Conservation (phyloP, 768 basidiomycete species). For the Strobilomyces echinocephalus region DNA sequence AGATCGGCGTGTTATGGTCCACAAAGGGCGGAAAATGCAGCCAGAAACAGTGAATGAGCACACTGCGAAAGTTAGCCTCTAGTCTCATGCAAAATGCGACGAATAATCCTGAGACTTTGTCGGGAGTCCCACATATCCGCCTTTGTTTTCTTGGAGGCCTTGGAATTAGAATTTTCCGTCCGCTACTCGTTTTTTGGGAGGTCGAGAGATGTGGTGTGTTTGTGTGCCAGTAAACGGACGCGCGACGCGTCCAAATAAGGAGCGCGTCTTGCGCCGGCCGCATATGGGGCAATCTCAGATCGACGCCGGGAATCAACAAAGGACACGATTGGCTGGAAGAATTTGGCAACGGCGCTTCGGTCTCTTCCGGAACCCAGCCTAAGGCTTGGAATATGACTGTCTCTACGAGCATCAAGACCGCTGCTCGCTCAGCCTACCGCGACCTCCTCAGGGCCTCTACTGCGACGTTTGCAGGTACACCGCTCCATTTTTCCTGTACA, state of each 20-base stretch:
- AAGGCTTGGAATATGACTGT: slow-evolving; percentile 43
- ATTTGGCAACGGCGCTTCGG: not conserved
- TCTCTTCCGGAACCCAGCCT: not conserved
- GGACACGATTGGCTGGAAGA: slow-evolving; percentile 12
- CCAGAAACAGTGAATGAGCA: not conserved
- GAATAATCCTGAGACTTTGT: slow-evolving; percentile 15
- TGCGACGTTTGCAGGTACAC: slow-evolving; percentile 59
- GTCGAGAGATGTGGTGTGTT: slow-evolving; percentile 29
- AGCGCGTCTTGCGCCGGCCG: slow-evolving; percentile 38
- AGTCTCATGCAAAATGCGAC: slow-evolving; percentile 14
- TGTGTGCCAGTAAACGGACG: slow-evolving; percentile 16
- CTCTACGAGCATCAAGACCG: slow-evolving; percentile 51
- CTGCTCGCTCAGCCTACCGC: slow-evolving; percentile 72
- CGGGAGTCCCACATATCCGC: slow-evolving; percentile 13
- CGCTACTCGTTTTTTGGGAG: slow-evolving; percentile 27
- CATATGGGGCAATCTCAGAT: slow-evolving; percentile 33
- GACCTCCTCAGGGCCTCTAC: slow-evolving; percentile 63
- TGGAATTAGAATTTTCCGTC: slow-evolving; percentile 26
- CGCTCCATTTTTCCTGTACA: not conserved
- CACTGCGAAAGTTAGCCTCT: slow-evolving; percentile 15
- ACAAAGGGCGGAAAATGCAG: slow-evolving; percentile 18
- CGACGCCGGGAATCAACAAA: slow-evolving; percentile 14
- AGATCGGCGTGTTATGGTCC: slow-evolving; percentile 10
- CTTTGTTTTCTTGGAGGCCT: slow-evolving; percentile 14
- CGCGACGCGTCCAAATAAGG: slow-evolving; percentile 36